Base-by-base conservation (phyloP, 805 yeast species). In the Yarrowia osloensis region DNA sequence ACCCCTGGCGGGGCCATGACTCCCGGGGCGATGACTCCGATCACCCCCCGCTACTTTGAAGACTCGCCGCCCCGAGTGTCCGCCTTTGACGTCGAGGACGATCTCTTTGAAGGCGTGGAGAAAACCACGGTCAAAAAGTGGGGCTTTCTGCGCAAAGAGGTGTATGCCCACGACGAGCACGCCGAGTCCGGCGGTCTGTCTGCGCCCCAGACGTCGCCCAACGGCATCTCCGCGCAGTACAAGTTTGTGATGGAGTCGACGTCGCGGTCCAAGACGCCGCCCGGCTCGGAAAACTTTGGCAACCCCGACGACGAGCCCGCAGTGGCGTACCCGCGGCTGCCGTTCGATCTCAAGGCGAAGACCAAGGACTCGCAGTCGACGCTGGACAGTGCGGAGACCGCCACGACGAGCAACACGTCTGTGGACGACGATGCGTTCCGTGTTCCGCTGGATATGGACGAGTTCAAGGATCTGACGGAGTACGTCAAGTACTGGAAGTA, bases 401-500 rank as follows among this genome's bases (percentile, higher is more conserved):
- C n/a, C 4, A 33, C 54, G 11, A 61, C 66, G 35, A n/a, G 28
- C 26, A 57, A 57, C 63, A 57, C 63, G 21, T 57, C 63, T 39
- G 26, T 57, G 40, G 63, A 57, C 28, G 63, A 57, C 21, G 63
- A 57, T 1, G 21, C 47, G 37, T 57, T 57, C 63, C 49, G 63
- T 4, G 63, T 57, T 1, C 63, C 63, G 1, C 35, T 57, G 17
- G 49, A 57, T 11, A 6, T 37, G 17, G 26, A 57, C 19, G 63
- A 57, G 37, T 57, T 28, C 46, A 55, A 26, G 46, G 65, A 44
- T 15, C 63, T 57, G 19, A 57, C 57, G 12, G 73, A 71, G 40
- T 69, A 70, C 26, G 66, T 71, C 67, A 72, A 44, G 68, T 73
- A 70, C 59, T 78, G 78, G 79, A 77, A 75, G 68, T 80, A 79